phyloP scores from a whole-genome alignment of 2,329 filamentous ascomycete species.

The Cyphellophora europaea region DNA sequence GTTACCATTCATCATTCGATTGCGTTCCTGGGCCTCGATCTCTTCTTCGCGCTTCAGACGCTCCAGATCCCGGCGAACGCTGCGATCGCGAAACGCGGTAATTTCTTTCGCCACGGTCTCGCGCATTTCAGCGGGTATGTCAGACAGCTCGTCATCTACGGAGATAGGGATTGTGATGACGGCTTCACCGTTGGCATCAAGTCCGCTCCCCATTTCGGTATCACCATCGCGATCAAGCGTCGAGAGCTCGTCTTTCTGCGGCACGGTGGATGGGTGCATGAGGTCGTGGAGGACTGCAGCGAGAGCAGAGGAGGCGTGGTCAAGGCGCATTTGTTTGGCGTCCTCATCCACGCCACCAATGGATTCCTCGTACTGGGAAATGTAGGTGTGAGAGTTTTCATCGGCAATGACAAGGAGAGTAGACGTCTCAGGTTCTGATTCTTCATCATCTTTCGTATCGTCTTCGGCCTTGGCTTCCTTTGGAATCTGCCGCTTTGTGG shows the following conservation, averaged over 20 bases:
- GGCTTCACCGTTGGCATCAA: constrained; percentile 50
- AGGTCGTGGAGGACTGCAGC: constrained; percentile 60
- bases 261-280: constrained; percentile 53
- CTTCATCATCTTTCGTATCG: constrained; percentile 27
- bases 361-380: constrained; percentile 68
- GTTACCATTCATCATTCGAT: constrained; percentile 46
- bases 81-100: constrained; percentile 84
- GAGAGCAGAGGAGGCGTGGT: constrained; percentile 59
- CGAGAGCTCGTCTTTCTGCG: constrained; percentile 34
- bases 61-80: constrained; percentile 79
- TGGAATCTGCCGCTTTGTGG: constrained; percentile 61
- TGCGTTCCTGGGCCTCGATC: constrained; percentile 75
- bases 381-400: constrained; percentile 69
- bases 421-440: constrained; percentile 42
- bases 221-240: constrained; percentile 58
- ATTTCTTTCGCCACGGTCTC: constrained; percentile 93
- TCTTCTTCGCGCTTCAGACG: constrained; percentile 83
- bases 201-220: constrained; percentile 46
- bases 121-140: constrained; percentile 93
- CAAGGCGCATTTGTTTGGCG: constrained; percentile 57
- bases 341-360: constrained; percentile 54
- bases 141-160: constrained; percentile 84
- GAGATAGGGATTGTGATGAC: constrained; percentile 82
- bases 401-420: constrained; percentile 69
- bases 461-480: constrained; percentile 17